phyloP scores from a whole-genome alignment of 768 basidiomycete genomes.

The Boletus tomentosulus region DNA sequence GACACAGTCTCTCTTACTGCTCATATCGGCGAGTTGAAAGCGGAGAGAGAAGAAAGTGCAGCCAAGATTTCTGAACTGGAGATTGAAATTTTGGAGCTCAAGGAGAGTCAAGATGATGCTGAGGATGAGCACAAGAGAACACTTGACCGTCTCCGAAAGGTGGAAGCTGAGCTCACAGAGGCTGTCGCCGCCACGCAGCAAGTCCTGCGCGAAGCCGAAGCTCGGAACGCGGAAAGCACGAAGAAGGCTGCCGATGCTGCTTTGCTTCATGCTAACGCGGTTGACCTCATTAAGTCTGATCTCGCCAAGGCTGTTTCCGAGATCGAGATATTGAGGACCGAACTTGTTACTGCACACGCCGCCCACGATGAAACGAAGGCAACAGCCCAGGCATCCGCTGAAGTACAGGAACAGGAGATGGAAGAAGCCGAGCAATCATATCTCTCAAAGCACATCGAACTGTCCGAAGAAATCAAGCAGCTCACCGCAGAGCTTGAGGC shows the following conservation, averaged over 20 bases:
- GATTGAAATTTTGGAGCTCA: slow-evolving; percentile 74
- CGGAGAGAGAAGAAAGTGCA: slow-evolving; percentile 67
- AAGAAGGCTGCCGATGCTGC: slow-evolving; percentile 39
- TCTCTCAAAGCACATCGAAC: slow-evolving; percentile 45
- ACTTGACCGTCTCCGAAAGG: slow-evolving; percentile 41
- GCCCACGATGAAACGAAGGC: slow-evolving; percentile 48
- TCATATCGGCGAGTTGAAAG: slow-evolving; percentile 50
- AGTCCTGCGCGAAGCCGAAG: slow-evolving; percentile 43
- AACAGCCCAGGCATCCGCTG: slow-evolving; percentile 42
- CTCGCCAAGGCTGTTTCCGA: slow-evolving; percentile 42
- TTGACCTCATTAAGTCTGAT: slow-evolving; percentile 43
- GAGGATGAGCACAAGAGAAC: slow-evolving; percentile 55
- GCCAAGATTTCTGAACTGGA: slow-evolving; percentile 76
- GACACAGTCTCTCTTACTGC: slow-evolving; percentile 41
- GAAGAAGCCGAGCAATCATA: slow-evolving; percentile 50
- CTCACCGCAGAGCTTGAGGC: slow-evolving; percentile 67
- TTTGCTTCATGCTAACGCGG: slow-evolving; percentile 42
- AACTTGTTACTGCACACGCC: slow-evolving; percentile 42
- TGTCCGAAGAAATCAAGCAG: slow-evolving; percentile 51
- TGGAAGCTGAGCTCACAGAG: slow-evolving; percentile 53
- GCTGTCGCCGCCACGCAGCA: slow-evolving; percentile 46
- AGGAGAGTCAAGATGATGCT: slow-evolving; percentile 60
- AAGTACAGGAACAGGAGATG: slow-evolving; percentile 45
- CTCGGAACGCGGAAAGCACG: slow-evolving; percentile 44
- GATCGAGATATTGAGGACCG: slow-evolving; percentile 42